Percentiles rank a stretch among this genome's conserved stretches.
phyloP scores from a whole-genome alignment of 768 basidiomycete genomes.

The Phylloporus arenicola region DNA sequence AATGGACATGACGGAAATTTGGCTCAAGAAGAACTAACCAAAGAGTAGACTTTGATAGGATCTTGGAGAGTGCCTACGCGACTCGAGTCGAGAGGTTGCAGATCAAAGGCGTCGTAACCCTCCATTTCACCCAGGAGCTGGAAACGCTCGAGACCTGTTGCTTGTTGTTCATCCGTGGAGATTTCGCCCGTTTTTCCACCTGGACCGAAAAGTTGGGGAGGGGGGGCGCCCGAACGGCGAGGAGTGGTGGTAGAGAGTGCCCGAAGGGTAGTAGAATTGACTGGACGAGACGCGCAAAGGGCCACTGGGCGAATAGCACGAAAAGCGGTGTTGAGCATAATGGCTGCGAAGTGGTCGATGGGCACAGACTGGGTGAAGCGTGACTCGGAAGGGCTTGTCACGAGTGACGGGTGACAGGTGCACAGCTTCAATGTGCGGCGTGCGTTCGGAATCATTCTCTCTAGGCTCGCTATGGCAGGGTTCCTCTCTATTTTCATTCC shows the following conservation, averaged over 20 bases:
- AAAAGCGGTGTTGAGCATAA: constrained; percentile 26
- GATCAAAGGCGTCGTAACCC: constrained; percentile 87
- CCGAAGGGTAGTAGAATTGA: constrained; percentile 36
- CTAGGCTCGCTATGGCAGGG: no score
- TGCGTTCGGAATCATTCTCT: neutral
- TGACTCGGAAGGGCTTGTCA: constrained; percentile 25
- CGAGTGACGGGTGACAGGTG: constrained; percentile 12
- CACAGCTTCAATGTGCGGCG: no score
- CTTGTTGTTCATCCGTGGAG: constrained; percentile 82
- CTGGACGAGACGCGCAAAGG: constrained; percentile 16
- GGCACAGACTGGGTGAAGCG: constrained; percentile 24
- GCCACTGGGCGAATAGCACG: constrained; percentile 26
- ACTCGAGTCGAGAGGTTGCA: constrained; percentile 76
- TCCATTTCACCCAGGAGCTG: constrained; percentile 86
- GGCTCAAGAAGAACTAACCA: constrained; percentile 48
- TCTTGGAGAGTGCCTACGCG: constrained; percentile 82
- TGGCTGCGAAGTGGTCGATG: constrained; percentile 10
- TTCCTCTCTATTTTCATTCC: neutral
- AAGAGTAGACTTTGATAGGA: constrained; percentile 82
- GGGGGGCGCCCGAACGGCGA: constrained; percentile 52
- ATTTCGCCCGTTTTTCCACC: constrained; percentile 71
- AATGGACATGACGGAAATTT: neutral
- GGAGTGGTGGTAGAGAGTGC: constrained; percentile 55
- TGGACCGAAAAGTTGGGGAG: constrained; percentile 64
- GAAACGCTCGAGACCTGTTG: constrained; percentile 95